phyloP scores from a whole-genome alignment of 345 rosid genomes.

The Tarenaya hassleriana region DNA sequence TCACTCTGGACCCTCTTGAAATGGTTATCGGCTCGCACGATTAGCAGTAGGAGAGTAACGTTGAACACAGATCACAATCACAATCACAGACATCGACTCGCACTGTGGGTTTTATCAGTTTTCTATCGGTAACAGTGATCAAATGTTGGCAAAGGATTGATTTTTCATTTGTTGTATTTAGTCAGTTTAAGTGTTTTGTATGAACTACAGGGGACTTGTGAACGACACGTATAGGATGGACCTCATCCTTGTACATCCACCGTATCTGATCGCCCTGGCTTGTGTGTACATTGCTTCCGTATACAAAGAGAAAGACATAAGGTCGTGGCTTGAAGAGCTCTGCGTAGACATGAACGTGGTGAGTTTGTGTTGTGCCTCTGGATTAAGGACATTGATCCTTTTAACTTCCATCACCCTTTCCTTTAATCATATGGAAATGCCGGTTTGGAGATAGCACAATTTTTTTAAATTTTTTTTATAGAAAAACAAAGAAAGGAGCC shows the following conservation, averaged over 20 bases:
- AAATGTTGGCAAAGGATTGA: no score
- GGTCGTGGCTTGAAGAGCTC: constrained; percentile 98
- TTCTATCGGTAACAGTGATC: background rate
- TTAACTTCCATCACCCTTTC: no score
- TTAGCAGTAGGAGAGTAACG: background rate
- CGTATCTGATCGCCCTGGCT: constrained; percentile 82
- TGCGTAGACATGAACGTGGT: constrained; percentile 95
- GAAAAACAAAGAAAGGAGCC: background rate
- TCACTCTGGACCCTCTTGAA: no score
- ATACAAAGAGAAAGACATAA: constrained; percentile 63
- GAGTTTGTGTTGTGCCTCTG: constrained; percentile 27
- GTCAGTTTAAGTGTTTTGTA: constrained; percentile 9
- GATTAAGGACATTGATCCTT: background rate
- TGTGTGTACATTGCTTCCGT: constrained; percentile 84
- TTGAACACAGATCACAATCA: background rate
- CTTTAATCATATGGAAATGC: background rate
- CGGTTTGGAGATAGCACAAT: background rate
- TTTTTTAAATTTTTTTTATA: no score
- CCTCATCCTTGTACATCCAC: constrained; percentile 82
- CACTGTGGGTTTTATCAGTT: no score
- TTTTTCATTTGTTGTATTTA: background rate
- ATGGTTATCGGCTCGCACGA: background rate
- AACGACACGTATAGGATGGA: constrained; percentile 98
- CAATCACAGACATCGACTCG: no score
- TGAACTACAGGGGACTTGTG: constrained; percentile 72